Evolutionary conservation across 768 basidiomycete species (phyloP).

Genomic region (Pulveroboletus sp.): DNA sequence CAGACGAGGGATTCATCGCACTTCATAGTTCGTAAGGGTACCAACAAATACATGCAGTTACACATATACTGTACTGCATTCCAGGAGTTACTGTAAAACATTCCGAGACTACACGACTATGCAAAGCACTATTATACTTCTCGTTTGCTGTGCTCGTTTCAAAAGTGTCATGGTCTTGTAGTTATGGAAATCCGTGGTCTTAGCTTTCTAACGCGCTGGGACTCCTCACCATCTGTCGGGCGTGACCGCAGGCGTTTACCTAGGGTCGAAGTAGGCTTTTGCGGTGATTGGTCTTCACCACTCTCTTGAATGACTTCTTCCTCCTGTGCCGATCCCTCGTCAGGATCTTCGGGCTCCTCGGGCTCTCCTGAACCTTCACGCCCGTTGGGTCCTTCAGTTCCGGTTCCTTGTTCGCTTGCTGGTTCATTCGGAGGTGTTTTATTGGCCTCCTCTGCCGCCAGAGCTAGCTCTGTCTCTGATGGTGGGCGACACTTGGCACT

Average conservation of each 20-base stretch:
- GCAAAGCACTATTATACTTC: neutral
- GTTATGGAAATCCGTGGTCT: conserved; percentile 1
- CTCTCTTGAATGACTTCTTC: conserved; percentile 1
- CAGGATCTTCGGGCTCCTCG: conserved; percentile 9
- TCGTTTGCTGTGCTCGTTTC: neutral
- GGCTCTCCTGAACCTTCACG: conserved; percentile 8
- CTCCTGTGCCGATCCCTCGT: conserved; percentile 6
- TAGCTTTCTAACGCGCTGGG: conserved; percentile 12
- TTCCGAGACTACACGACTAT: neutral
- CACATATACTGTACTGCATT: neutral
- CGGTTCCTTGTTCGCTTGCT: neutral
- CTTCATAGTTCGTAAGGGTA: conserved; percentile 23
- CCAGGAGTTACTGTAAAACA: neutral
- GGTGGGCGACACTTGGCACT: conserved; percentile 20
- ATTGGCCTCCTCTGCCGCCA: conserved; percentile 13
- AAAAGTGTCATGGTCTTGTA: conserved; percentile 2
- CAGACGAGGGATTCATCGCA: conserved; percentile 32
- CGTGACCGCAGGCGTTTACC: conserved; percentile 19
- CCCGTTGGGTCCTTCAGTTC: neutral
- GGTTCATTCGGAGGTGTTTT: neutral
- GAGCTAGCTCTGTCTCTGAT: conserved; percentile 16
- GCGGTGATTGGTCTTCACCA: neutral
- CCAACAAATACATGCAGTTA: neutral
- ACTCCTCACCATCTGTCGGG: conserved; percentile 7
- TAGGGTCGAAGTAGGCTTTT: neutral